phyloP scores from a whole-genome alignment of 2,329 filamentous ascomycete species.

The Periconia digitata region DNA sequence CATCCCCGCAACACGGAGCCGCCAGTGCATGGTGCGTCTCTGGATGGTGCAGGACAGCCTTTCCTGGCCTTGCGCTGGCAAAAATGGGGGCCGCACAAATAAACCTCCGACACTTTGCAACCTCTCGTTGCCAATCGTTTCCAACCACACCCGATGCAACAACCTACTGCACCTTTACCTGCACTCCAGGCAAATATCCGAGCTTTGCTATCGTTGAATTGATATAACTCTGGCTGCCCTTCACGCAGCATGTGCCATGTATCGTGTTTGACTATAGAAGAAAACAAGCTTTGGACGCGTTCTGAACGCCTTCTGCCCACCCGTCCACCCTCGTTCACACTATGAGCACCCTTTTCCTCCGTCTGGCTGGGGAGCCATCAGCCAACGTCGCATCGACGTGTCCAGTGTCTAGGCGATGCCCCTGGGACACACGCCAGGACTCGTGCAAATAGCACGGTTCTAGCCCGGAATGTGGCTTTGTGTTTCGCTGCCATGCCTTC shows the following conservation, averaged over 20 bases:
- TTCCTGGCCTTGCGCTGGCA: neutral
- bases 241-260: too few species aligned
- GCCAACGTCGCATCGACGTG: slow-evolving; percentile 36
- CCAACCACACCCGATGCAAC: neutral
- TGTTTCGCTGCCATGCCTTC: slow-evolving; percentile 24
- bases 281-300: too few species aligned
- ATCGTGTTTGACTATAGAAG: too few species aligned
- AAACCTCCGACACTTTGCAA: neutral
- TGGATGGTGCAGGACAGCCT: neutral
- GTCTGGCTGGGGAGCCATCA: too few species aligned
- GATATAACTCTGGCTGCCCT: too few species aligned
- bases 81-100: neutral
- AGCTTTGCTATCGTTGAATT: too few species aligned
- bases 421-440: slow-evolving; percentile 22
- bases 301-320: slow-evolving; percentile 3
- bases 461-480: slow-evolving; percentile 8
- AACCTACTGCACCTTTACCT: too few species aligned
- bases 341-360: too few species aligned
- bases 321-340: slow-evolving; percentile 2
- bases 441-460: slow-evolving; percentile 12
- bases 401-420: slow-evolving; percentile 28
- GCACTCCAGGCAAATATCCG: too few species aligned
- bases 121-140: neutral
- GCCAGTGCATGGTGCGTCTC: neutral
- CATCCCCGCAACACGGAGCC: neutral